Evolutionary conservation across 2,329 filamentous ascomycete species (phyloP).

Genomic region (Penicillium italicum): DNA sequence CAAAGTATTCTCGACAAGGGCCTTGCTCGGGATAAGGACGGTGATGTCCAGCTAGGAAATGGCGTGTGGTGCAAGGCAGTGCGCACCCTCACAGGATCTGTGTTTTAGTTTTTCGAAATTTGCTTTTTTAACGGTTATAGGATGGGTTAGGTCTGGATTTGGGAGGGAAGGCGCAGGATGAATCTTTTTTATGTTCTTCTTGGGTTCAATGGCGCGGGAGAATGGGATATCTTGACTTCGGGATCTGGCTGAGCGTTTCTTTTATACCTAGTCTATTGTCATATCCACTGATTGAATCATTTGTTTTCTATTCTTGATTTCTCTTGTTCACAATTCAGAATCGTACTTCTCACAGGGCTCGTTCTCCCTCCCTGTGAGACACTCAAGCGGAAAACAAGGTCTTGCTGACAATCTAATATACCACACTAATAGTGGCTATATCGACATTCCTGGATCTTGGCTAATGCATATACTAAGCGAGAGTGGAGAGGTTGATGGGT

Average conservation of each 20-base stretch:
- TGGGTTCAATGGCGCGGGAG: neutral
- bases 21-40: conserved; percentile 14
- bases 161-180: neutral
- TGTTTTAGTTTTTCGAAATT: conserved; percentile 27
- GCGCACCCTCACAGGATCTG: conserved; percentile 32
- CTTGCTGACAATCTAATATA: neutral
- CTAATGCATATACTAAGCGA: neutral
- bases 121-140: conserved; percentile 3
- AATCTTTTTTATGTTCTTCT: neutral
- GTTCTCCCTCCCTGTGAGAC: neutral
- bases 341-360: neutral
- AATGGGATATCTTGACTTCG: neutral
- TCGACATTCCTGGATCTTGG: neutral
- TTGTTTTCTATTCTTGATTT: neutral
- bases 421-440: neutral
- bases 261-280: neutral
- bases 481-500: neutral
- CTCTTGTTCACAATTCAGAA: neutral
- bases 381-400: neutral
- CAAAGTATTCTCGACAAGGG: conserved; percentile 33
- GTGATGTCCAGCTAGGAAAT: conserved; percentile 30
- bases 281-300: neutral
- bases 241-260: neutral
- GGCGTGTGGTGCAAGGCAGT: conserved; percentile 43
- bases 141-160: neutral